phyloP scores from a whole-genome alignment of 1,284 basidiomycete species.

The Leccinum proximum region DNA sequence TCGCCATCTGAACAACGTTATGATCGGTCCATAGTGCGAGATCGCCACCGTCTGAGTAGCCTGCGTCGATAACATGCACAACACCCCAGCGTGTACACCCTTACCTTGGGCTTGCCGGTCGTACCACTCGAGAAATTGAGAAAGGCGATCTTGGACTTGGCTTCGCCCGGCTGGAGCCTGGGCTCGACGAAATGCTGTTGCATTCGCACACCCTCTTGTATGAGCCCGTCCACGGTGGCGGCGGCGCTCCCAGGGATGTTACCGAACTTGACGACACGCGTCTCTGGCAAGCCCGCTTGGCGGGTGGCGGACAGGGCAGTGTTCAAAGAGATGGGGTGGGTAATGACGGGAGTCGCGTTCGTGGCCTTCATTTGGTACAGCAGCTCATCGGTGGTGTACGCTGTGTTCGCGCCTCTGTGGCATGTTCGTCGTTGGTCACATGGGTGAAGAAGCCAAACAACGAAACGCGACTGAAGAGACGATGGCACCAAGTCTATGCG shows the following conservation, averaged over 20 bases:
- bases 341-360: slow-evolving; percentile 54
- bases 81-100: neutral
- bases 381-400: slow-evolving; percentile 67
- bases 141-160: slow-evolving; percentile 67
- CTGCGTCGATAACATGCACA: neutral
- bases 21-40: slow-evolving; percentile 55
- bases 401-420: slow-evolving; percentile 55
- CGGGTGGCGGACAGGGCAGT: slow-evolving; percentile 55
- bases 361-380: slow-evolving; percentile 55
- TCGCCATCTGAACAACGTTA: slow-evolving; percentile 52
- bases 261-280: slow-evolving; percentile 53
- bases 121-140: slow-evolving; percentile 77
- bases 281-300: slow-evolving; percentile 44
- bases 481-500: slow-evolving; percentile 65
- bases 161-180: slow-evolving; percentile 57
- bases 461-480: slow-evolving; percentile 45
- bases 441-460: neutral
- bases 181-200: slow-evolving; percentile 37
- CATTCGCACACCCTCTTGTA: slow-evolving; percentile 36
- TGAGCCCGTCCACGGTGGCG: slow-evolving; percentile 35
- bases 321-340: slow-evolving; percentile 49
- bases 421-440: neutral
- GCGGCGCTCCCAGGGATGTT: slow-evolving; percentile 19
- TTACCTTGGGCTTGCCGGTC: slow-evolving; percentile 58
- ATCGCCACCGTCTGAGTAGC: slow-evolving; percentile 55